Evolutionary conservation across 495 filamentous ascomycete species (phyloP).

Genomic region (Annulohypoxylon moriforme): DNA sequence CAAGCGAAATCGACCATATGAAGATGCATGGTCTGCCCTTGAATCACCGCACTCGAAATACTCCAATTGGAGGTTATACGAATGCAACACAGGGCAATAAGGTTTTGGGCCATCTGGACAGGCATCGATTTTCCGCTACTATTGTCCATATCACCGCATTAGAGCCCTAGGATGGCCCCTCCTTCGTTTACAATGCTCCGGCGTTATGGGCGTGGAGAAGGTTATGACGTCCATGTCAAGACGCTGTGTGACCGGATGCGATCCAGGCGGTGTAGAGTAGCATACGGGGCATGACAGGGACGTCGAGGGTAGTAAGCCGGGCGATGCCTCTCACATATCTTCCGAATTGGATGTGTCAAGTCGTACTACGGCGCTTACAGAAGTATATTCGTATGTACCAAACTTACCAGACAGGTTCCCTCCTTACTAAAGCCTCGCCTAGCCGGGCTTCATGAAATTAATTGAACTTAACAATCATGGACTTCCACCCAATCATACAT

Average conservation of each 20-base stretch:
- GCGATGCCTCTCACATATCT: background rate
- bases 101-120: background rate
- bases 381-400: background rate
- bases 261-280: background rate
- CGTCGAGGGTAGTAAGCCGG: background rate
- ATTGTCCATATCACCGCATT: background rate
- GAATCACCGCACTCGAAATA: background rate
- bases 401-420: background rate
- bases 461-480: too few relatives aligned
- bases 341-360: background rate
- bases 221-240: constrained; percentile 18
- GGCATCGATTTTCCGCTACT: background rate
- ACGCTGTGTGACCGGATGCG: constrained; percentile 10
- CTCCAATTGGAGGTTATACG: background rate
- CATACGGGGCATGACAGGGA: background rate
- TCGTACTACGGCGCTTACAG: background rate
- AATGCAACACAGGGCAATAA: background rate
- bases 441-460: background rate
- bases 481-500: background rate
- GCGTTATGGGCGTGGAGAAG: background rate
- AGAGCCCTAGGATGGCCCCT: background rate
- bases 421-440: background rate
- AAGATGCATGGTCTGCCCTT: background rate
- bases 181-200: background rate
- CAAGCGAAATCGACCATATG: background rate